A percentile compares a stretch with the other conserved stretches of the same genome.
These are phyloP conservation scores for Chlorella ohadii DNA, from an alignment of 139 green algal species.

Conservation along the genomic window DNA sequence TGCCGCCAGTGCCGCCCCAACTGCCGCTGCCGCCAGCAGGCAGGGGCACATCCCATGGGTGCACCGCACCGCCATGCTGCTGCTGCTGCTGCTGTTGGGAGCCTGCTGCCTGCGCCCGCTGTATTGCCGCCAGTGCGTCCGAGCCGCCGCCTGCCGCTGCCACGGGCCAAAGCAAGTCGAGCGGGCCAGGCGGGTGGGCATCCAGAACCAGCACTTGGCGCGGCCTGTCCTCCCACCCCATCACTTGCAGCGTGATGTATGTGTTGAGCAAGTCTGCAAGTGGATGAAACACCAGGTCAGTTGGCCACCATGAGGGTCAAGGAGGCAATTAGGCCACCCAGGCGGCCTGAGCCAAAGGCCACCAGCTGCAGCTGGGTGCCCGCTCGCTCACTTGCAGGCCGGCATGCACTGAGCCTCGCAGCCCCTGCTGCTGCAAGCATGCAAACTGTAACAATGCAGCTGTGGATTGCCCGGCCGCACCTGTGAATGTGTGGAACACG, in stretches of 20 bases:
- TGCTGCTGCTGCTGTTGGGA: neutral
- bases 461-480: neutral
- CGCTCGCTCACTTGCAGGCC: too few relatives aligned
- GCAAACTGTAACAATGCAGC: too few relatives aligned
- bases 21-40: neutral
- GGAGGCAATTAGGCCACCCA: too few relatives aligned
- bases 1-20: neutral
- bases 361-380: too few relatives aligned
- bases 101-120: neutral
- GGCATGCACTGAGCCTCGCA: too few relatives aligned
- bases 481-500: constrained; percentile 50
- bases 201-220: constrained; percentile 52
- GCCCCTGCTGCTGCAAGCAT: too few relatives aligned
- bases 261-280: constrained; percentile 48
- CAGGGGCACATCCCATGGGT: constrained; percentile 7
- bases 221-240: constrained; percentile 33
- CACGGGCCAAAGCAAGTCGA: constrained; percentile 45
- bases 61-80: neutral
- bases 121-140: neutral
- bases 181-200: constrained; percentile 1
- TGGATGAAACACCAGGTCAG: too few relatives aligned
- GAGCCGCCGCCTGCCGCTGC: constrained; percentile 19
- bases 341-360: too few relatives aligned
- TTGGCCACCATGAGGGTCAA: too few relatives aligned
- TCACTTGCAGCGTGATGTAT: constrained; percentile 45